Evolutionary conservation across 257 asterid genomes (phyloP).

Genomic region (Solanum chiquidenum): DNA sequence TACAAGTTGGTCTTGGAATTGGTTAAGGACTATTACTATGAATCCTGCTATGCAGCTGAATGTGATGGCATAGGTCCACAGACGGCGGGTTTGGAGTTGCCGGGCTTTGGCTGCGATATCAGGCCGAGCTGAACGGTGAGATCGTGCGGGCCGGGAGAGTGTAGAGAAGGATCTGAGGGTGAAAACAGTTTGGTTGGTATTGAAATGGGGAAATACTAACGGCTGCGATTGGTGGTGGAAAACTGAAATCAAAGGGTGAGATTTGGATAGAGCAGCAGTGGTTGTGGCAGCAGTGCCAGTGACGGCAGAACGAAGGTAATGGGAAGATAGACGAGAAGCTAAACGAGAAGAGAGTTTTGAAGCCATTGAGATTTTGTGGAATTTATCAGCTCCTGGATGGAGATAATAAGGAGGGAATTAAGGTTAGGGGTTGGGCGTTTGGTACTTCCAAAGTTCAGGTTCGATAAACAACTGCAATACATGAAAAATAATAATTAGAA

Average conservation of each 20-base stretch:
- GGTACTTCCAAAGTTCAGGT: neutral
- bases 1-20: slow-evolving; percentile 86
- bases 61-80: slow-evolving; percentile 72
- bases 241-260: slow-evolving; percentile 7
- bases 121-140: slow-evolving; percentile 41
- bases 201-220: neutral
- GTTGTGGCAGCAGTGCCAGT: slow-evolving; percentile 15
- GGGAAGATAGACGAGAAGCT: slow-evolving; percentile 9
- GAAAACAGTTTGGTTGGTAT: neutral
- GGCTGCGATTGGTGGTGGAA: slow-evolving; percentile 16
- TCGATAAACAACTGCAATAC: neutral
- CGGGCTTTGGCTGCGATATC: slow-evolving; percentile 87
- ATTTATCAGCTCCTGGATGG: neutral
- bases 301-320: slow-evolving; percentile 5
- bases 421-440: neutral
- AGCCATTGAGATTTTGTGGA: slow-evolving; percentile 25
- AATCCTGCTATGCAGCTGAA: slow-evolving; percentile 88
- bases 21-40: slow-evolving; percentile 68
- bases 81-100: slow-evolving; percentile 81
- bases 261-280: slow-evolving; percentile 8
- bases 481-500: neutral
- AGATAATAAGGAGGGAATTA: neutral
- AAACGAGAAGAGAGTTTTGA: slow-evolving; percentile 34
- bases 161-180: slow-evolving; percentile 25
- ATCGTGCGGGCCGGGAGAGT: slow-evolving; percentile 33